Percentiles rank a stretch among this genome's conserved stretches.
These are phyloP conservation scores for Halophytophthora batemanensis DNA, from an alignment of 352 stramenopile species.

Conservation along the genomic window DNA sequence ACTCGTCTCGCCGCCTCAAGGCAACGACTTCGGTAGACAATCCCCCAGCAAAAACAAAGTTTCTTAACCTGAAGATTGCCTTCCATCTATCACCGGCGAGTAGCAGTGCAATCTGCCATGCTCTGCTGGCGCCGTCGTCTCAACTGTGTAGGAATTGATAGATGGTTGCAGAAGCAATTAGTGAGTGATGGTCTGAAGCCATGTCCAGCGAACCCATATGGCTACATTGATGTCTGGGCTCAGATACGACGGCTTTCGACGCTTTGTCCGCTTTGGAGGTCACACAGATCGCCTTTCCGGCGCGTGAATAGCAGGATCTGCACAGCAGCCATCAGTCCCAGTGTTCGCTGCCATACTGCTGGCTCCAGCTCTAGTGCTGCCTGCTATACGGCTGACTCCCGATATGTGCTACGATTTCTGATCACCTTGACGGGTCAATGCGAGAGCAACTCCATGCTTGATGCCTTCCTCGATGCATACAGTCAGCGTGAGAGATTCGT, in stretches of 20 bases:
- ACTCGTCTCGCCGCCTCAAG: too few species aligned
- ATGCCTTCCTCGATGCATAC: conserved; percentile 31
- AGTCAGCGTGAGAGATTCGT: conserved; percentile 19
- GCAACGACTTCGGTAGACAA: too few species aligned
- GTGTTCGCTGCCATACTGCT: too few species aligned
- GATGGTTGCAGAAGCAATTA: conserved; percentile 7
- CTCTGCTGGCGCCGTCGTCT: conserved; percentile 2
- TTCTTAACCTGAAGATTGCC: conserved; percentile 24
- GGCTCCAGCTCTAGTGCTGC: too few species aligned
- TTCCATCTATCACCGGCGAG: neutral
- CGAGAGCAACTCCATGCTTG: conserved; percentile 33
- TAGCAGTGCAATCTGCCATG: neutral
- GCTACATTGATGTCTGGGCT: too few species aligned
- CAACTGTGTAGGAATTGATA: conserved; percentile 9
- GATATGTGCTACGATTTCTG: neutral
- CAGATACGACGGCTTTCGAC: too few species aligned
- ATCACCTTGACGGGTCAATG: conserved; percentile 7
- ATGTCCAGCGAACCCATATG: too few species aligned
- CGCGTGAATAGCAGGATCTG: conserved; percentile 61
- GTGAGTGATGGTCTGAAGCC: too few species aligned
- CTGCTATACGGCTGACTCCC: too few species aligned
- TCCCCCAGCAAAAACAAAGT: too few species aligned
- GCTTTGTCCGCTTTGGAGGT: too few species aligned
- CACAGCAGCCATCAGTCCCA: neutral
- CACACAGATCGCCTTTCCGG: conserved; percentile 89